These are phyloP conservation scores for Entelexis paramagnoliae DNA, from an alignment of 1,139 yeast species.

Conservation along the genomic window DNA sequence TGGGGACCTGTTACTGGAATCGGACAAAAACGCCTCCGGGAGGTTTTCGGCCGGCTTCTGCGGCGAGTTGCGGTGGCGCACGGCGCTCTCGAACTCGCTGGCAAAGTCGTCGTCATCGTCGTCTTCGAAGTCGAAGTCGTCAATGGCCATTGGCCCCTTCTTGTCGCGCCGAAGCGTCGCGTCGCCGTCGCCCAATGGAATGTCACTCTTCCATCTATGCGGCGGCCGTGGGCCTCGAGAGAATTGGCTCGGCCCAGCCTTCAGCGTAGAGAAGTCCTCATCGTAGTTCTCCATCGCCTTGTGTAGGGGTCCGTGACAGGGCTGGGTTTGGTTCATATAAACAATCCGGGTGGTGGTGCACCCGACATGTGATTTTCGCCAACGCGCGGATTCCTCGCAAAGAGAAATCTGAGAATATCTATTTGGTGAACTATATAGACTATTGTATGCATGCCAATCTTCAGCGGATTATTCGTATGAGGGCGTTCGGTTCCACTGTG, in stretches of 20 bases:
- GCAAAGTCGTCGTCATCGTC: constrained; percentile 13
- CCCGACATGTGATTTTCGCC: not conserved
- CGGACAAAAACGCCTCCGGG: constrained; percentile 16
- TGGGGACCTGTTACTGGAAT: constrained; percentile 20
- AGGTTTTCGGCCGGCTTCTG: constrained; percentile 2
- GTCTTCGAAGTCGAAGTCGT: constrained; percentile 4
- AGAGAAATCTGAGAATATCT: no score
- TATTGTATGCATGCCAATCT: no score
- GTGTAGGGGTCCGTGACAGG: not conserved
- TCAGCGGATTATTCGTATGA: no score
- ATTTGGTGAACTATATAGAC: no score
- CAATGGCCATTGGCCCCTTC: not conserved
- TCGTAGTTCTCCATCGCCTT: constrained; percentile 22
- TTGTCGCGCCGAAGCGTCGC: constrained; percentile 10
- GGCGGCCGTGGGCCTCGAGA: not conserved
- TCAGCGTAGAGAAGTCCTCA: constrained; percentile 23
- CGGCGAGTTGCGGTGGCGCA: not conserved
- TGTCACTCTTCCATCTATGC: constrained; percentile 17
- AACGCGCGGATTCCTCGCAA: no score
- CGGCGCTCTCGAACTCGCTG: constrained; percentile 19
- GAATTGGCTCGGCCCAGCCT: constrained; percentile 13
- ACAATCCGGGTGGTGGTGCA: not conserved
- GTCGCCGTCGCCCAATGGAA: constrained; percentile 19
- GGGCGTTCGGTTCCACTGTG: no score
- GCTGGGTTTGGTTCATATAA: not conserved